Base-by-base conservation (phyloP, 257 asterid species). In the Solanum habrochaites region DNA sequence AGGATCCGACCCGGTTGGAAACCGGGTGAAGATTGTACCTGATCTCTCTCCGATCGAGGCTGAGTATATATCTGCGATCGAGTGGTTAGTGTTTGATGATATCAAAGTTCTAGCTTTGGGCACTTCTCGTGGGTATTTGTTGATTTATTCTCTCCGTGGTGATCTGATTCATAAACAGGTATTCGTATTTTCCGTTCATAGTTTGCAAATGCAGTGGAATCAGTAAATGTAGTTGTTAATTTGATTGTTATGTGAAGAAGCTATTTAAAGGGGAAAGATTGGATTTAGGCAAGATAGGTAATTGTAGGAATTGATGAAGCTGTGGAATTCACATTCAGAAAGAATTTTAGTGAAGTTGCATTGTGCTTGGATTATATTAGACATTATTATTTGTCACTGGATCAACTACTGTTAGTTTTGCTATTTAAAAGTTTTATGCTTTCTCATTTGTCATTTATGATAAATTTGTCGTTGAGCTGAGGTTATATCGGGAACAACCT, bases 161-260 rank as follows among this genome's bases (percentile, higher is more conserved):
- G 93, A 91, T 86, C 96, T 96, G 64, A 91, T 96, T 90, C 99
- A 95, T 90, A 92, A 91, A 90, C 99, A 95, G 98, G 99, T 97
- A 40, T 35, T 56, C 29, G 14, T 85, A 16, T 82, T 27, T 14
- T 18, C 13, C 6, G 18, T 45, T 78, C 67, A 80, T 27, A n/a
- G 15, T 78, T 49, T 49, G 21, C 67, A 3, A 81, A 80, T 8
- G 69, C 85, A 80, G 42, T 52, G 60, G 39, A 80, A 9, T 80
- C 4, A 25, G 31, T 64, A n/a, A 58, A 25, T 64, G 3, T 64
- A 74, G 66, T 9, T 25, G 83, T 39, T 18, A 71, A 72, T 74
- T 39, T 37, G 62, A 85, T 39, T 64, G 23, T 42, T 71, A 14
- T 35, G 69, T n/a, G 83, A 62, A 31, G 18, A 31, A 83, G 62